phyloP scores from a whole-genome alignment of 306 rosid species.

The Malus orientalis region DNA sequence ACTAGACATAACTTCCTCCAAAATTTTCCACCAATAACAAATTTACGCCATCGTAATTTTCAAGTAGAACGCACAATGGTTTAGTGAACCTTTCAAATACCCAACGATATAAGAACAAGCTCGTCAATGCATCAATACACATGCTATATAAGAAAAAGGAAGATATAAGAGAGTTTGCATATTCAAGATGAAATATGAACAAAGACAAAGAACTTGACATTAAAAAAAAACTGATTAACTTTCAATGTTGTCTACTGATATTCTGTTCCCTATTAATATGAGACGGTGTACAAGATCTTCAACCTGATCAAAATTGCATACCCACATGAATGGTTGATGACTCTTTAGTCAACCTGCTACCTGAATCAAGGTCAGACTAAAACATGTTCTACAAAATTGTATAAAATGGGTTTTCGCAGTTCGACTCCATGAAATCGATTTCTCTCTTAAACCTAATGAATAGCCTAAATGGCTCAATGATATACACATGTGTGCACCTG shows the following conservation, averaged over 20 bases:
- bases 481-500: slow-evolving; percentile 6
- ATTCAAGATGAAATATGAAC: background rate
- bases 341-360: slow-evolving; percentile 13
- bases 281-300: too few relatives aligned
- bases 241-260: background rate
- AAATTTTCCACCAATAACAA: too few relatives aligned
- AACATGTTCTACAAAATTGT: background rate
- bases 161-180: too few relatives aligned
- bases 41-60: too few relatives aligned
- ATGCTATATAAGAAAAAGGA: too few relatives aligned
- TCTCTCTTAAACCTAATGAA: slow-evolving; percentile 16
- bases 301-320: slow-evolving; percentile 20
- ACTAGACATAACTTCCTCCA: too few relatives aligned
- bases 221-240: background rate
- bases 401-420: background rate
- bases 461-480: slow-evolving; percentile 17
- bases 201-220: background rate
- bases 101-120: too few relatives aligned
- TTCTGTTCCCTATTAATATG: too few relatives aligned
- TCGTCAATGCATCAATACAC: background rate
- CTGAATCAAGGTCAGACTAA: slow-evolving; percentile 2
- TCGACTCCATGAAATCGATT: slow-evolving; percentile 2
- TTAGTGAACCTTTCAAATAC: too few relatives aligned
- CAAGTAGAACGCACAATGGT: too few relatives aligned
- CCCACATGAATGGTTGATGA: slow-evolving; percentile 15